These are phyloP conservation scores for Fonsecaea pugnacius DNA, from an alignment of 2,329 filamentous ascomycete species.

Conservation along the genomic window DNA sequence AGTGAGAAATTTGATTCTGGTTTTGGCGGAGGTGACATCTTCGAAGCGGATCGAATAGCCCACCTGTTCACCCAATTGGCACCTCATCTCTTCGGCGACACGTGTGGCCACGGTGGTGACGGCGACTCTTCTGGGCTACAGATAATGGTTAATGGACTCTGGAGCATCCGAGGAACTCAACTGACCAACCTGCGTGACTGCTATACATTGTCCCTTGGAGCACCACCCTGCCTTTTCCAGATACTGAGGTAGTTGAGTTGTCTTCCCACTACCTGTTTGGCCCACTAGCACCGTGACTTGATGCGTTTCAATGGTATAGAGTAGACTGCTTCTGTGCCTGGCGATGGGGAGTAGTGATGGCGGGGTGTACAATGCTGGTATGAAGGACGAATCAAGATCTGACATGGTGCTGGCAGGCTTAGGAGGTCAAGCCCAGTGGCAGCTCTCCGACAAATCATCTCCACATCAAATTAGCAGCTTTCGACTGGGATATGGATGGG, in stretches of 20 bases:
- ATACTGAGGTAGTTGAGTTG: slow-evolving; percentile 92
- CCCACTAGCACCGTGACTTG: slow-evolving; percentile 88
- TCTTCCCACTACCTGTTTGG: slow-evolving; percentile 93
- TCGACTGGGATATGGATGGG: neutral
- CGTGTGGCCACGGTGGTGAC: slow-evolving; percentile 86
- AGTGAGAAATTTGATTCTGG: slow-evolving; percentile 91
- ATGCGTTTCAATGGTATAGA: slow-evolving; percentile 84
- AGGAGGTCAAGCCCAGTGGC: neutral
- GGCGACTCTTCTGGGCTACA: slow-evolving; percentile 82
- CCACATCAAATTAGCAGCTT: neutral
- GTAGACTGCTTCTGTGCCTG: slow-evolving; percentile 74
- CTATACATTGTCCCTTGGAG: slow-evolving; percentile 77
- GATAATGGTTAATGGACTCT: slow-evolving; percentile 28
- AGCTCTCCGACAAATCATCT: neutral
- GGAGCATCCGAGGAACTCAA: slow-evolving; percentile 21
- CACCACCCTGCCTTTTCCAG: slow-evolving; percentile 90
- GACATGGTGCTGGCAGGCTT: slow-evolving; percentile 17
- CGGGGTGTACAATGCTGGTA: slow-evolving; percentile 85
- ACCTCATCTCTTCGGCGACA: slow-evolving; percentile 87
- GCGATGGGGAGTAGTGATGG: slow-evolving; percentile 82
- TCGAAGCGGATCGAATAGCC: slow-evolving; percentile 93
- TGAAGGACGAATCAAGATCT: slow-evolving; percentile 51
- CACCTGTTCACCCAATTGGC: slow-evolving; percentile 84
- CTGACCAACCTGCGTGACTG: slow-evolving; percentile 79
- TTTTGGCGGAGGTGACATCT: slow-evolving; percentile 82